Conservation (phyloP, 768 basidiomycete species). For the Lyophyllum atratum region DNA sequence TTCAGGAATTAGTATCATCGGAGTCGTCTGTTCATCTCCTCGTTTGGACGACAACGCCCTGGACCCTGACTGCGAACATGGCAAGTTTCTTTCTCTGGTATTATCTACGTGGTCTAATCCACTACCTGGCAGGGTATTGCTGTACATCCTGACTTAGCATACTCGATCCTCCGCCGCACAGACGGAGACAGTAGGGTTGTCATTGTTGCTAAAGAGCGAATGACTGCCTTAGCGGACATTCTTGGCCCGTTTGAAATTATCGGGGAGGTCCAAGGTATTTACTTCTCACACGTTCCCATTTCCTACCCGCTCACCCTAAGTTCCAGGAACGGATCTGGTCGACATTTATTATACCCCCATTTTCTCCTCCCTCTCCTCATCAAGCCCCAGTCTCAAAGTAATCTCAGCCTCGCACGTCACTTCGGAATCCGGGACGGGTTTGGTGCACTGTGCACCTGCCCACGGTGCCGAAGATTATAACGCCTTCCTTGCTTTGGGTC, state of each 20-base stretch:
- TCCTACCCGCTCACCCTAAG: constrained; percentile 13
- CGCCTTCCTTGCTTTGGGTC: constrained; percentile 60
- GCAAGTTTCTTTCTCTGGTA: constrained; percentile 39
- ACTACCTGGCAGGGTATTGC: constrained; percentile 77
- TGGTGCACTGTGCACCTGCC: constrained; percentile 94
- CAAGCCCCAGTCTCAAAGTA: constrained; percentile 41
- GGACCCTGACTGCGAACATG: constrained; percentile 97
- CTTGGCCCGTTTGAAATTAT: constrained; percentile 39
- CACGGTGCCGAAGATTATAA: constrained; percentile 94
- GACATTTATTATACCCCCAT: constrained; percentile 61
- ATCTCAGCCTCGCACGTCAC: constrained; percentile 80
- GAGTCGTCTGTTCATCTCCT: constrained; percentile 51
- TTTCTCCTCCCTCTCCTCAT: constrained; percentile 45
- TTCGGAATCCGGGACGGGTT: constrained; percentile 86
- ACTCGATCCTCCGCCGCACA: constrained; percentile 48
- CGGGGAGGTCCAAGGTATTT: constrained; percentile 37
- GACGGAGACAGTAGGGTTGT: constrained; percentile 25
- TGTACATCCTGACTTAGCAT: constrained; percentile 72
- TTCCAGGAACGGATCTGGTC: constrained; percentile 54
- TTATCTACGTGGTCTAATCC: constrained; percentile 3
- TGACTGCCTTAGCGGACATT: constrained; percentile 38
- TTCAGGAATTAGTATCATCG: constrained; percentile 33
- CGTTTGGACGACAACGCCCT: constrained; percentile 98
- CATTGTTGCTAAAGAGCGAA: constrained; percentile 55
- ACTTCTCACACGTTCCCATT: not conserved